phyloP scores from a whole-genome alignment of 345 rosid species.

The Populus simonii region DNA sequence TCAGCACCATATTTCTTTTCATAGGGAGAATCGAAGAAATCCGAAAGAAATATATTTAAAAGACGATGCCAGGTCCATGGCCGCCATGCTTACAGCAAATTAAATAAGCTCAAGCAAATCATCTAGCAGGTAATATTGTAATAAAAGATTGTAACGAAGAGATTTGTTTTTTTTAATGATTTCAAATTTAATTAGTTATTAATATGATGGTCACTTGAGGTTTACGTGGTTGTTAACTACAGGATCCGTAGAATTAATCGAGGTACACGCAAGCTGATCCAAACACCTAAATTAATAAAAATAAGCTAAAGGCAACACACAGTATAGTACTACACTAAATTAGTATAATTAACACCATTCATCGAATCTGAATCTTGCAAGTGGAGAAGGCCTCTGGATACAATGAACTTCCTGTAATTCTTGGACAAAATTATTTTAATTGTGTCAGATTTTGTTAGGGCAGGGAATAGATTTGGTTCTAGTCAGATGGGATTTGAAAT shows the following conservation, averaged over 20 bases:
- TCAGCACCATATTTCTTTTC: neutral
- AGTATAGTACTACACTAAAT: neutral
- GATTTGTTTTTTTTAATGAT: too few relatives aligned
- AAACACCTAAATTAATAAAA: too few relatives aligned
- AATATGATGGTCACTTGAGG: too few relatives aligned
- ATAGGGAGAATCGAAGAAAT: too few relatives aligned
- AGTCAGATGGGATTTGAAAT: neutral
- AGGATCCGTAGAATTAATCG: rapidly evolving
- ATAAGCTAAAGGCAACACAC: too few relatives aligned
- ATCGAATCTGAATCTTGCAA: neutral
- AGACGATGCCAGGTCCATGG: neutral
- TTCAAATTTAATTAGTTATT: too few relatives aligned
- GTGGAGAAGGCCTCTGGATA: neutral
- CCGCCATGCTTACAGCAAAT: neutral
- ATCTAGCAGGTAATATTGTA: too few relatives aligned
- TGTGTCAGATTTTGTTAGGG: neutral
- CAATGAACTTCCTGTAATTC: neutral
- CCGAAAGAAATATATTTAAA: neutral
- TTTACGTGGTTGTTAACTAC: too few relatives aligned
- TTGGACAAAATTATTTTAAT: neutral
- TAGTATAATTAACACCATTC: neutral
- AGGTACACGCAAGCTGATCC: too few relatives aligned
- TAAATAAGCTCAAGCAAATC: neutral
- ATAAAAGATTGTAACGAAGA: too few relatives aligned
- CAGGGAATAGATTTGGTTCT: neutral